A percentile compares a stretch with the other conserved stretches of the same genome.
Evolutionary conservation across 139 green algal species (phyloP).

Genomic region (Chlorella sp.): DNA sequence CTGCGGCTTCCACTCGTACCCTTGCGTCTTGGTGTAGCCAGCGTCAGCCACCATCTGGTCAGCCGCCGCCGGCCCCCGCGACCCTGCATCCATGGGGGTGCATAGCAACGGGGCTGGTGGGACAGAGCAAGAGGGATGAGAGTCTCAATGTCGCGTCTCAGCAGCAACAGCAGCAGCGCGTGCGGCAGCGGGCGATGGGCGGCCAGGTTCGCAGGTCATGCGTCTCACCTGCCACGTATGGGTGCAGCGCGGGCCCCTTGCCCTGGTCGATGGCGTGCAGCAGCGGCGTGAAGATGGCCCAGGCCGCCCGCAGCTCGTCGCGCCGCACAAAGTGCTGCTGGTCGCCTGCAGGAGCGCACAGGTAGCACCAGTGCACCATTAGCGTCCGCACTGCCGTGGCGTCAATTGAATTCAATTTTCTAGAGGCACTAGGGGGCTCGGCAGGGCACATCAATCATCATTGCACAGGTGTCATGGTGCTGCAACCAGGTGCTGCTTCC

Average conservation of each 20-base stretch:
- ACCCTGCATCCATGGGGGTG: too few relatives aligned
- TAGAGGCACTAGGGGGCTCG: too few relatives aligned
- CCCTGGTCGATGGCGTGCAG: slow-evolving; percentile 76
- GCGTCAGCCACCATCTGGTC: slow-evolving; percentile 1
- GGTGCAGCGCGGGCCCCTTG: slow-evolving; percentile 29
- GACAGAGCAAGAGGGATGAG: too few relatives aligned
- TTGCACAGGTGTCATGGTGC: too few relatives aligned
- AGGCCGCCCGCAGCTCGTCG: slow-evolving; percentile 88
- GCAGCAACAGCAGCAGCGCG: not conserved
- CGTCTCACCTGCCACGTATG: slow-evolving; percentile 49
- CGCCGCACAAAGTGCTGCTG: slow-evolving; percentile 95
- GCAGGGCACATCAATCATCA: too few relatives aligned
- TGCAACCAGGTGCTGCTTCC: too few relatives aligned
- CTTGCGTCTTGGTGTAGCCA: slow-evolving; percentile 9
- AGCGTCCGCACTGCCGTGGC: too few relatives aligned
- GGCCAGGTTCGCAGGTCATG: not conserved
- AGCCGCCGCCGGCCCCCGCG: not conserved
- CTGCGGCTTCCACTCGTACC: too few relatives aligned
- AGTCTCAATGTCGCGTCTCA: too few relatives aligned
- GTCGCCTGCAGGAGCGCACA: slow-evolving; percentile 72
- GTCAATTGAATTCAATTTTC: too few relatives aligned
- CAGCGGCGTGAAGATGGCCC: slow-evolving; percentile 90
- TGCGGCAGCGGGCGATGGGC: not conserved
- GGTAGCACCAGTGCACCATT: too few relatives aligned
- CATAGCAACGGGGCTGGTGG: too few relatives aligned